Evolutionary conservation across 768 basidiomycete species (phyloP).

Genomic region (Tulasnella sp.): DNA sequence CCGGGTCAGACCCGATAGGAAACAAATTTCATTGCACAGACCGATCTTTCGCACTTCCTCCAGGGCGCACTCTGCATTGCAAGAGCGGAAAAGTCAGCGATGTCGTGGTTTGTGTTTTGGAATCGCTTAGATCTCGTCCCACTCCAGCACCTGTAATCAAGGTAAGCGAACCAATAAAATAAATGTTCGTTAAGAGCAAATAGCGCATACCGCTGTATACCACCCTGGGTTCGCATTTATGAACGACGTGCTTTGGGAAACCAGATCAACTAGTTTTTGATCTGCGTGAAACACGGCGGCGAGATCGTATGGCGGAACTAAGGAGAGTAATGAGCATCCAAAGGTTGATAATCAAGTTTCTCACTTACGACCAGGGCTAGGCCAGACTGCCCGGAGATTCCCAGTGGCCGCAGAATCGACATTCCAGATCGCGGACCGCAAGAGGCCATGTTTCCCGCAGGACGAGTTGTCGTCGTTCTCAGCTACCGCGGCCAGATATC

Average conservation of each 20-base stretch:
- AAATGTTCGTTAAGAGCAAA: neutral
- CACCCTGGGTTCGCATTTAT: neutral
- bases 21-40: too few species aligned
- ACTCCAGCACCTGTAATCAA: neutral
- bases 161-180: neutral
- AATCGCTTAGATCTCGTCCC: neutral
- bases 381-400: neutral
- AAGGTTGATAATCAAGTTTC: neutral
- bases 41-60: too few species aligned
- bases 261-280: neutral
- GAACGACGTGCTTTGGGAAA: neutral
- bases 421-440: neutral
- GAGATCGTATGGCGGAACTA: neutral
- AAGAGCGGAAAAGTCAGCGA: too few species aligned
- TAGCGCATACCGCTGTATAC: neutral
- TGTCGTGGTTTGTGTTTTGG: neutral
- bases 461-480: slow-evolving; percentile 9
- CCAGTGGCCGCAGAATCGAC: neutral
- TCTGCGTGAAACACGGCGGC: neutral
- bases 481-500: neutral
- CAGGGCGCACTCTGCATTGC: too few species aligned
- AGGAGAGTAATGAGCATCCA: neutral
- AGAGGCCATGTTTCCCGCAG: neutral
- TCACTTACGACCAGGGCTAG: neutral
- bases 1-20: too few species aligned